A percentile compares a stretch with the other conserved stretches of the same genome.
Conservation (phyloP, 1,284 basidiomycete genomes). For the Exsudoporus floridanus region DNA sequence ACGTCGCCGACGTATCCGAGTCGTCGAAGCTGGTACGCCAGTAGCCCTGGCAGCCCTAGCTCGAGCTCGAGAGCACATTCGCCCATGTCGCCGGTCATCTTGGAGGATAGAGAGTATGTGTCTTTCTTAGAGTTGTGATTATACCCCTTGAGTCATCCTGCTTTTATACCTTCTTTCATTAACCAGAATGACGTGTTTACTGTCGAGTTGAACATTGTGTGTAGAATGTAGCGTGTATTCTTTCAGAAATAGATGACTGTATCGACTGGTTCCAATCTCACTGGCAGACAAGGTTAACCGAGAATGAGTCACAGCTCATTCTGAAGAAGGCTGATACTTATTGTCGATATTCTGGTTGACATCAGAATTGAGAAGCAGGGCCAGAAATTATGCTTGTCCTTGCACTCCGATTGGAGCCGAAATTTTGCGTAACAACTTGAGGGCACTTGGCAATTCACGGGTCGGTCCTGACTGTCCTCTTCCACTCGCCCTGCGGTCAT, state of each 20-base stretch:
- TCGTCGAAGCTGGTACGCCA: not conserved
- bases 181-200: not conserved
- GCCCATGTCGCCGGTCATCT: slow-evolving; percentile 7
- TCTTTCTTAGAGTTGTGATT: slow-evolving; percentile 33
- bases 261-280: not conserved
- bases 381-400: too few species aligned
- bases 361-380: too few species aligned
- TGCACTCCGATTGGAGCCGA: too few species aligned
- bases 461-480: too few species aligned
- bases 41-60: not conserved
- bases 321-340: too few species aligned
- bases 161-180: not conserved
- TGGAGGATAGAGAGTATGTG: slow-evolving; percentile 26
- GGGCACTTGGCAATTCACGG: too few species aligned
- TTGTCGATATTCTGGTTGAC: too few species aligned
- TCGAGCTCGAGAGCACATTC: not conserved
- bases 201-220: not conserved
- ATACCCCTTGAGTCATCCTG: not conserved
- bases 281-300: too few species aligned
- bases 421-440: too few species aligned
- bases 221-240: not conserved
- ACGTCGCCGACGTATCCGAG: not conserved
- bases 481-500: too few species aligned
- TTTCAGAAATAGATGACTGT: not conserved
- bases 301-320: not conserved